Percentiles rank a stretch among this genome's conserved stretches.
phyloP scores from a whole-genome alignment of 1,284 basidiomycete species.

The Naganishia liquefaciens region DNA sequence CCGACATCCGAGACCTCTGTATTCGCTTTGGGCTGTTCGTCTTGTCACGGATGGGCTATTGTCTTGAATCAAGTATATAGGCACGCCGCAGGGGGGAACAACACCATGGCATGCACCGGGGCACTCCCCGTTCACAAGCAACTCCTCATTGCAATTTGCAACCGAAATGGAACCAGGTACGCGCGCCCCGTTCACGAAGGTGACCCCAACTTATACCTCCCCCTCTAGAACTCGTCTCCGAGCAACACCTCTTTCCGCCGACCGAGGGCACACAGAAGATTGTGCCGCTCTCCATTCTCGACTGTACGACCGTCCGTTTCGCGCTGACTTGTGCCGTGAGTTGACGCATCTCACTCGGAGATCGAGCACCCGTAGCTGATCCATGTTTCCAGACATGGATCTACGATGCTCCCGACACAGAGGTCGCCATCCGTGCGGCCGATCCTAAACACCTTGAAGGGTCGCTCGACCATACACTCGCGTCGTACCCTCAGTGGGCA shows the following conservation, averaged over 20 bases:
- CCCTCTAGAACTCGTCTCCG: slow-evolving; percentile 1
- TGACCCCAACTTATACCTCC: not conserved
- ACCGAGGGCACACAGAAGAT: not conserved
- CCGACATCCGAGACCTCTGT: too few species aligned
- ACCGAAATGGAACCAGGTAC: not conserved
- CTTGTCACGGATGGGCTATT: too few species aligned
- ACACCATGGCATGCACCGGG: too few species aligned
- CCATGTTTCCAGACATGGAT: slow-evolving; percentile 42
- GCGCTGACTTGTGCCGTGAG: slow-evolving; percentile 32
- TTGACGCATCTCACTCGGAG: not conserved
- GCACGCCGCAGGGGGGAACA: too few species aligned
- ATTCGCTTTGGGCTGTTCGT: too few species aligned
- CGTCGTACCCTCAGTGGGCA: slow-evolving; percentile 54
- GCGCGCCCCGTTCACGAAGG: not conserved
- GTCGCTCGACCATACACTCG: slow-evolving; percentile 48
- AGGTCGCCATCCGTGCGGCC: not conserved
- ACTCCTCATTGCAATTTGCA: too few species aligned
- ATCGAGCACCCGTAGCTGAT: not conserved
- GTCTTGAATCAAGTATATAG: too few species aligned
- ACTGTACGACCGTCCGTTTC: slow-evolving; percentile 27
- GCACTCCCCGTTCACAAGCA: too few species aligned
- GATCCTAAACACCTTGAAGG: slow-evolving; percentile 35
- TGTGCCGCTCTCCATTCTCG: slow-evolving; percentile 27
- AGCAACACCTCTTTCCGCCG: slow-evolving; percentile 1
- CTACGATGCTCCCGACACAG: slow-evolving; percentile 37